Percentiles rank a stretch among this genome's conserved stretches.
Evolutionary conservation across 495 filamentous ascomycete species (phyloP).

Genomic region (Oidiodendron maius): DNA sequence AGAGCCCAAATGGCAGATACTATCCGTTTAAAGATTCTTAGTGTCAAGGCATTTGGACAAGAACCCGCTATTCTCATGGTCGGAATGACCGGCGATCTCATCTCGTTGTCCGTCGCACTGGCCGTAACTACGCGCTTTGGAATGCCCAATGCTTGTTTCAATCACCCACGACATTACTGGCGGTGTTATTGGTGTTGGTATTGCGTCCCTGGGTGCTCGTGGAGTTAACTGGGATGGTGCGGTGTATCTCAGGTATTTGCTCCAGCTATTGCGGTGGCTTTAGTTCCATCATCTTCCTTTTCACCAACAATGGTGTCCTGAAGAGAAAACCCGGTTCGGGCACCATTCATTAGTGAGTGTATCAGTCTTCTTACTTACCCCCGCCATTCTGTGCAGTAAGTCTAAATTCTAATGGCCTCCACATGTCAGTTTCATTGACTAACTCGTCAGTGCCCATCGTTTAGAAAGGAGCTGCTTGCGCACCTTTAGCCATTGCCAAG

Average conservation of each 20-base stretch:
- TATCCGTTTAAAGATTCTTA: slow-evolving; percentile 61
- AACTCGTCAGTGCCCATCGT: slow-evolving; percentile 38
- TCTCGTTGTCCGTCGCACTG: slow-evolving; percentile 53
- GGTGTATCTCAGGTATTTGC: slow-evolving; percentile 54
- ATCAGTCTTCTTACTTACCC: slow-evolving; percentile 56
- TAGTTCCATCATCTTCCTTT: slow-evolving; percentile 54
- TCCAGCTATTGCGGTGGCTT: slow-evolving; percentile 57
- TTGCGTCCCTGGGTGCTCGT: slow-evolving; percentile 45
- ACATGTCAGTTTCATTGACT: too few relatives aligned
- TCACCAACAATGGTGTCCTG: slow-evolving; percentile 59
- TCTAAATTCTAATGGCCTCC: too few relatives aligned
- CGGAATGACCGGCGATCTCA: slow-evolving; percentile 55
- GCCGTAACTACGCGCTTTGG: slow-evolving; percentile 50
- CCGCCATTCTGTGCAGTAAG: slow-evolving; percentile 55
- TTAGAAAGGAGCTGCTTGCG: slow-evolving; percentile 47
- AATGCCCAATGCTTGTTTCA: slow-evolving; percentile 54
- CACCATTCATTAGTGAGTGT: slow-evolving; percentile 51
- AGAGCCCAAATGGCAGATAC: slow-evolving; percentile 57
- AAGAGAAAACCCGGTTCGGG: slow-evolving; percentile 50
- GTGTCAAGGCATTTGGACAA: slow-evolving; percentile 41
- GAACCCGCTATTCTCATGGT: slow-evolving; percentile 53
- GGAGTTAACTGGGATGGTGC: slow-evolving; percentile 49
- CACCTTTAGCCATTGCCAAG: too few relatives aligned
- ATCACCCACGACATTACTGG: slow-evolving; percentile 62
- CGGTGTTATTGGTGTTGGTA: slow-evolving; percentile 57